These are phyloP conservation scores for Musa schizocarpa DNA, from an alignment of 176 grass and related monocot species.

Conservation along the genomic window DNA sequence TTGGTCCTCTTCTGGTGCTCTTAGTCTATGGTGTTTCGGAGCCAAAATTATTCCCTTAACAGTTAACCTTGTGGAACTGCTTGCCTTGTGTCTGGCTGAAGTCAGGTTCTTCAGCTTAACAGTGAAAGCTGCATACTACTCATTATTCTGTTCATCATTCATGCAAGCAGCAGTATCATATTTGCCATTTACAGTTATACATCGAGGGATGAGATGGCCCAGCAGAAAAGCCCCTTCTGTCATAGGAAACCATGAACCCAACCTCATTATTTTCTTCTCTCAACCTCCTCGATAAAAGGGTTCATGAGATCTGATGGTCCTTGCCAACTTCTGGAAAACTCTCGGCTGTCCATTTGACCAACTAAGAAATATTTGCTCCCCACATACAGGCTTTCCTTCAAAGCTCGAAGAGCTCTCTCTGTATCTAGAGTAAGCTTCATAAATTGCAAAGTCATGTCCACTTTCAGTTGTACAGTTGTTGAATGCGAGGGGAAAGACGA, in stretches of 20 bases:
- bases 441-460: constrained; percentile 52
- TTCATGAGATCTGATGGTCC: constrained; percentile 20
- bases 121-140: constrained; percentile 1
- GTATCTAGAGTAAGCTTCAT: constrained; percentile 35
- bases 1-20: constrained; percentile 22
- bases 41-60: constrained; percentile 33
- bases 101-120: constrained; percentile 9
- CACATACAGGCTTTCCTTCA: constrained; percentile 37
- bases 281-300: constrained; percentile 8
- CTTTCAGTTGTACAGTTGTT: constrained; percentile 29
- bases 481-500: constrained; percentile 28
- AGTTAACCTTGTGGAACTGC: constrained; percentile 34
- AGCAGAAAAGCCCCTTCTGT: constrained; percentile 9
- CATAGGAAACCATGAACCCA: constrained; percentile 21
- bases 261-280: constrained; percentile 22
- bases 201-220: not conserved
- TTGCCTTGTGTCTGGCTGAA: constrained; percentile 7
- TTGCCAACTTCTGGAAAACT: constrained; percentile 22
- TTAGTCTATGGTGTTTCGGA: constrained; percentile 29
- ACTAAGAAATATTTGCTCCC: constrained; percentile 38
- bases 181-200: not conserved
- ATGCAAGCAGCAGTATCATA: constrained; percentile 18
- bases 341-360: constrained; percentile 49
- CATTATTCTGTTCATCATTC: constrained; percentile 17
- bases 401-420: constrained; percentile 28